Evolutionary conservation across 2,329 filamentous ascomycete genomes (phyloP), one percentile per base, ranked within the genome.

Genomic region (Fusarium proliferatum): DNA sequence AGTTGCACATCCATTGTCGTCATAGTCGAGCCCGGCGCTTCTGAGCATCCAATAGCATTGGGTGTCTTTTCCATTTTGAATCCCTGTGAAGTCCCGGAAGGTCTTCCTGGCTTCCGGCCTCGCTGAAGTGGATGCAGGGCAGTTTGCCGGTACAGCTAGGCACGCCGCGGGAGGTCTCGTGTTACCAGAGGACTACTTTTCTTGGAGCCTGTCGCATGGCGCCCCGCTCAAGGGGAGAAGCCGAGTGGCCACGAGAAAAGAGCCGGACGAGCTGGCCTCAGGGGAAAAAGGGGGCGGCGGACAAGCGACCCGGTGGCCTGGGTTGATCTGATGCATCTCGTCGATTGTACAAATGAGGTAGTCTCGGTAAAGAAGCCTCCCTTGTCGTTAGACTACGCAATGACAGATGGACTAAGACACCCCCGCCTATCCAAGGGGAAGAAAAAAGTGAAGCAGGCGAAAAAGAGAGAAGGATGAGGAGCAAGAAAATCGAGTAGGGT

Each of bases 271-370:
- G 67, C 64, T 77, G 69, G 75, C 65, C 61, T 69, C 73, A 77
- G 75, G 76, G 76, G 77, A 76, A 78, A 69, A 77, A 77, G 67
- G 76, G 74, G 77, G 75, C 74, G 49, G 69, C 74, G 75, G 76
- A 62, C 77, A 71, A 74, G 69, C 70, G 77, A 77, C 77, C 77
- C 77, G 74, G 77, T 73, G 75, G 69, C 61, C 76, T 78, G 77
- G 77, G 76, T 78, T 78, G 77, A 78, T 78, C 77, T 78, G 71
- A 78, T 77, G 70, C 76, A 77, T 75, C 72, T 70, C 58, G 75
- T 69, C 71, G 71, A 71, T 68, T 63, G 66, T 70, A 71, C 64
- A 62, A 68, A 71, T 69, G 69, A 73, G 67, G 71, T 73, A 71
- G 66, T 68, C 66, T 69, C 58, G 39, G 67, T 69, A 71, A 61